Conservation (phyloP, 805 yeast genomes). For the Metschnikowia kofuensis region DNA sequence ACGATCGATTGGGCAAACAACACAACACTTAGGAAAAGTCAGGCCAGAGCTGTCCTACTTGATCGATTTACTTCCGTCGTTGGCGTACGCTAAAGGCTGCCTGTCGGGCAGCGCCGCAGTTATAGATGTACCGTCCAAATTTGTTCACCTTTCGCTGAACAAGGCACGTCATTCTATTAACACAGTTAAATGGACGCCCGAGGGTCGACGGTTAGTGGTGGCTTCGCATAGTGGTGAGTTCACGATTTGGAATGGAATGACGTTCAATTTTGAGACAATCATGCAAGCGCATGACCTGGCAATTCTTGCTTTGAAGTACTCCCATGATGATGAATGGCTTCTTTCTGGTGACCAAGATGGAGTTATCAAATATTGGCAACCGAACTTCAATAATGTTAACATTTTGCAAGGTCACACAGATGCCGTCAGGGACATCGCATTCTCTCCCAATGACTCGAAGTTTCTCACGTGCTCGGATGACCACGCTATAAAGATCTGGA, state of each 20-base stretch:
- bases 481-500: conserved; percentile 87
- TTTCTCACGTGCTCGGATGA: conserved; percentile 96
- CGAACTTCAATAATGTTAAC: conserved; percentile 94
- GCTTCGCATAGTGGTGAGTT: conserved; percentile 94
- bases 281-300: conserved; percentile 98
- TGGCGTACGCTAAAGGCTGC: conserved; percentile 45
- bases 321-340: conserved; percentile 92
- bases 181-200: conserved; percentile 95
- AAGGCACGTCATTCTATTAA: conserved; percentile 90
- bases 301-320: conserved; percentile 72
- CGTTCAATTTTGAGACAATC: conserved; percentile 92
- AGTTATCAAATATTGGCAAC: conserved; percentile 92
- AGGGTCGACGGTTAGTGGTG: conserved; percentile 84
- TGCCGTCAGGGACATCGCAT: conserved; percentile 81
- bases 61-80: conserved; percentile 63
- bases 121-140: conserved; percentile 70
- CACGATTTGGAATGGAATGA: conserved; percentile 94
- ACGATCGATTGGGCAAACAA: conserved; percentile 43
- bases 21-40: conserved; percentile 47
- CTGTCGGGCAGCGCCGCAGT: conserved; percentile 38
- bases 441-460: conserved; percentile 86
- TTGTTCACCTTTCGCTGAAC: conserved; percentile 87
- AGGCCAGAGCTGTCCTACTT: conserved; percentile 70
- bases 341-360: conserved; percentile 94
- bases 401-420: conserved; percentile 71